Evolutionary conservation across 108 stramenopile species (phyloP).

Genomic region (Epipyxis sp.): DNA sequence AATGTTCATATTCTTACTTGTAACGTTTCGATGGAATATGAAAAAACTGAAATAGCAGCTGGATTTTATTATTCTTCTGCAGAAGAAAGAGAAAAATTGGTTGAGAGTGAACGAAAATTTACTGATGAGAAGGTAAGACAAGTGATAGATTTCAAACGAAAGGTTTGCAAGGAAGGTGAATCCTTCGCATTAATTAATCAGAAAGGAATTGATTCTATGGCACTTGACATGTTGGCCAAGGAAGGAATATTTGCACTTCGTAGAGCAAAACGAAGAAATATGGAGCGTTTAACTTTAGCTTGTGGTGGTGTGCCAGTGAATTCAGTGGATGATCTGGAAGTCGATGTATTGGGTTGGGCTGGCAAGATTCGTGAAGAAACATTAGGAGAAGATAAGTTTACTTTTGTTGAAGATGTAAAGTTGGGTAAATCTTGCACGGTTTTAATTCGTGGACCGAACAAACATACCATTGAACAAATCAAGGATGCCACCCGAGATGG

Average conservation of each 20-base stretch:
- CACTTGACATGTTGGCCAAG: constrained; percentile 98
- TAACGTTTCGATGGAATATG: constrained; percentile 97
- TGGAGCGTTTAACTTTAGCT: constrained; percentile 96
- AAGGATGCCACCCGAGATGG: constrained; percentile 98
- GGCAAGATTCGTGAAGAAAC: constrained; percentile 89
- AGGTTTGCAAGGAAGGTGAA: constrained; percentile 51
- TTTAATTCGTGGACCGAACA: constrained; percentile 93
- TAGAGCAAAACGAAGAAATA: constrained; percentile 96
- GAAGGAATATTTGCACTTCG: constrained; percentile 95
- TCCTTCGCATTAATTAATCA: constrained; percentile 97
- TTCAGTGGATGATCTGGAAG: constrained; percentile 84
- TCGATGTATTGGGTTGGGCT: constrained; percentile 80
- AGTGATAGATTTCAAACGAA: constrained; percentile 92
- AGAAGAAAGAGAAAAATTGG: constrained; percentile 93
- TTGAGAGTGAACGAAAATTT: constrained; percentile 93
- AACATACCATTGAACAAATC: constrained; percentile 91
- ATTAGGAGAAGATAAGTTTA: constrained; percentile 96
- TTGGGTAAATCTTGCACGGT: constrained; percentile 86
- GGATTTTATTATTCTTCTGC: constrained; percentile 92
- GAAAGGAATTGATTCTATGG: constrained; percentile 98
- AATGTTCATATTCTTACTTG: constrained; percentile 96
- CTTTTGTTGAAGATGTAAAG: constrained; percentile 93
- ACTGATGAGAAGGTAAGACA: constrained; percentile 89
- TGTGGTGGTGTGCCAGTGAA: constrained; percentile 94
- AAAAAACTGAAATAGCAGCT: constrained; percentile 94